phyloP scores from a whole-genome alignment of 768 basidiomycete species.

The Amanita thiersii region DNA sequence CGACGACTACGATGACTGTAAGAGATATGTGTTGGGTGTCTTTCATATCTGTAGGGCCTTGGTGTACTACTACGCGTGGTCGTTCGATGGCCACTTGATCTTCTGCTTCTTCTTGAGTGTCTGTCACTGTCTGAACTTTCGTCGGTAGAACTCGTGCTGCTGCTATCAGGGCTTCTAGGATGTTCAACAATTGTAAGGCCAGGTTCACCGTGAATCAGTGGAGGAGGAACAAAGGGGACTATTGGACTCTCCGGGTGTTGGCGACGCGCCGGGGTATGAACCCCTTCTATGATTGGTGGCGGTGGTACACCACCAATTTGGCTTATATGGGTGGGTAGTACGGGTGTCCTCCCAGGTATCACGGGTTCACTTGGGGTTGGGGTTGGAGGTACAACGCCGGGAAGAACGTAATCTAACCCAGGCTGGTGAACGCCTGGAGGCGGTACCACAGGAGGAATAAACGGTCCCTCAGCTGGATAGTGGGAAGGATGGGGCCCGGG shows the following conservation, averaged over 20 bases:
- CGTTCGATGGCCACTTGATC: neutral
- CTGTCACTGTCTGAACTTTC: conserved; percentile 6
- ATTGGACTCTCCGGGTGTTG: conserved; percentile 3
- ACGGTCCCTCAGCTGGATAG: conserved; percentile 11
- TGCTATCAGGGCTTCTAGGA: conserved; percentile 9
- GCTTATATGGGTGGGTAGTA: neutral
- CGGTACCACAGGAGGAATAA: conserved; percentile 1
- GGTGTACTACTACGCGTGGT: conserved; percentile 3
- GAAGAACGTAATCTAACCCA: neutral
- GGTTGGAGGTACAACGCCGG: conserved; percentile 8
- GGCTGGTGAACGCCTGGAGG: conserved; percentile 1
- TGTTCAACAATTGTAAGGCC: conserved; percentile 4
- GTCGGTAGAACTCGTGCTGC: conserved; percentile 8
- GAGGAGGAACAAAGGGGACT: conserved; percentile 5
- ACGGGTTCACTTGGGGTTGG: conserved; percentile 8
- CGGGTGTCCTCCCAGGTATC: too few relatives aligned
- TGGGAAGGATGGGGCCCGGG: conserved; percentile 8
- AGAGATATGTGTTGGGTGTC: conserved; percentile 7
- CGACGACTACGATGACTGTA: conserved; percentile 3
- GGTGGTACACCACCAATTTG: neutral
- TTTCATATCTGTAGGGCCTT: neutral
- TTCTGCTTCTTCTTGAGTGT: neutral
- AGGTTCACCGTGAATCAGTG: neutral
- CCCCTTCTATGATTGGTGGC: neutral
- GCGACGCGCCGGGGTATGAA: too few relatives aligned